These are phyloP conservation scores for Litchi chinensis DNA, from an alignment of 345 rosid species.

Conservation along the genomic window DNA sequence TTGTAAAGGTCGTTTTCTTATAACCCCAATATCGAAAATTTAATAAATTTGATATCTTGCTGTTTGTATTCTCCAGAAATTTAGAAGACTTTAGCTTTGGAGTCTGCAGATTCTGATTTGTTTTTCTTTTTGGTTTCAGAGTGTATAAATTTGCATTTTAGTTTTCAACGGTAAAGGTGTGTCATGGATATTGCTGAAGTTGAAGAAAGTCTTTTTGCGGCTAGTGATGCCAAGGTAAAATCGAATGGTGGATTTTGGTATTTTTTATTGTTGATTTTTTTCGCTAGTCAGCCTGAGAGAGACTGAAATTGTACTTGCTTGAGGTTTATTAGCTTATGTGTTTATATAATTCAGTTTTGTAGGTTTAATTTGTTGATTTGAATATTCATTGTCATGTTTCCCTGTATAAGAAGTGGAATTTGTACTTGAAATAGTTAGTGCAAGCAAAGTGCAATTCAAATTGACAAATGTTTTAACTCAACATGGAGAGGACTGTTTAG, in stretches of 20 bases:
- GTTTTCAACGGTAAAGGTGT: conserved; percentile 37
- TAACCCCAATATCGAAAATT: background rate
- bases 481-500: background rate
- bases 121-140: conserved; percentile 39
- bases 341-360: background rate
- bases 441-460: background rate
- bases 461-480: background rate
- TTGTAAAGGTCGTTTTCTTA: background rate
- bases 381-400: background rate
- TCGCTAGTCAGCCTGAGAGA: background rate
- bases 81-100: background rate
- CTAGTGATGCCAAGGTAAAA: conserved; percentile 90
- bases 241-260: background rate
- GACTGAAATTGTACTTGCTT: background rate
- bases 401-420: background rate
- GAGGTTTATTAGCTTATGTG: background rate
- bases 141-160: conserved; percentile 35
- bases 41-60: background rate
- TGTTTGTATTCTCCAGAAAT: conserved; percentile 8
- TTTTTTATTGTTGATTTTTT: background rate
- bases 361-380: background rate
- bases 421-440: background rate
- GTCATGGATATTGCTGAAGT: conserved; percentile 83
- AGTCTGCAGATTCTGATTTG: conserved; percentile 18
- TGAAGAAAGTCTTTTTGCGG: conserved; percentile 91